Percentiles rank a stretch among this genome's conserved stretches.
Evolutionary conservation across 2,329 filamentous ascomycete species (phyloP).

Genomic region (Nigrospora oryzae): DNA sequence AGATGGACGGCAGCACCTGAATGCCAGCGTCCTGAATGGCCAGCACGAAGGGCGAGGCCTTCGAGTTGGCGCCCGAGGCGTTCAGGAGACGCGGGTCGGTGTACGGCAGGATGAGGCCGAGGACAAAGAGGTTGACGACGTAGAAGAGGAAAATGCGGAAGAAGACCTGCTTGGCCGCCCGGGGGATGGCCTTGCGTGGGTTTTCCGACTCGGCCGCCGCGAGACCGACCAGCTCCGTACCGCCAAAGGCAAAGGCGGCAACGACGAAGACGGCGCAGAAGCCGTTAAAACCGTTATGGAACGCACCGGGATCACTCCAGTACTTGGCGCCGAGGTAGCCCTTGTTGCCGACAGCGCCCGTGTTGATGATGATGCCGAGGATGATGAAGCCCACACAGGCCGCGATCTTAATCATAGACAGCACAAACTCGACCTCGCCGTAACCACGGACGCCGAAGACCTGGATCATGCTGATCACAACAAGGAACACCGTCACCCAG

Average conservation of each 20-base stretch:
- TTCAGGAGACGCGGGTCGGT: constrained; percentile 30
- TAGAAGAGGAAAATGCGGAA: constrained; percentile 47
- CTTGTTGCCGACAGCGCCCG: constrained; percentile 44
- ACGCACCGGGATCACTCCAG: constrained; percentile 50
- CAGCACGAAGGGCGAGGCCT: constrained; percentile 40
- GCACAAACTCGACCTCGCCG: constrained; percentile 50
- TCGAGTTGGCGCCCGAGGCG: constrained; percentile 29
- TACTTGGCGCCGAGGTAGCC: constrained; percentile 54
- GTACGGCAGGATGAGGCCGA: constrained; percentile 39
- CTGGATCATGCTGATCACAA: constrained; percentile 40
- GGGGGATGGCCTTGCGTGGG: constrained; percentile 37
- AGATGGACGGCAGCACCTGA: constrained; percentile 39
- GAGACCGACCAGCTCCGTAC: constrained; percentile 43
- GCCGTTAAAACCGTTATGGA: constrained; percentile 41
- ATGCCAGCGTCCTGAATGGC: constrained; percentile 42
- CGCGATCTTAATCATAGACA: constrained; percentile 47
- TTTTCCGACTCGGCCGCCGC: constrained; percentile 42
- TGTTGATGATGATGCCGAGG: constrained; percentile 50
- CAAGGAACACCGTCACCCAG: constrained; percentile 49
- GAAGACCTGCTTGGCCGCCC: constrained; percentile 44
- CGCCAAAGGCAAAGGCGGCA: constrained; percentile 41
- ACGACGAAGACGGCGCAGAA: constrained; percentile 43
- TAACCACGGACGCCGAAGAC: constrained; percentile 50
- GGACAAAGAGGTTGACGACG: constrained; percentile 39
- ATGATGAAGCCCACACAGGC: constrained; percentile 58